Percentiles rank a stretch among this genome's conserved stretches.
phyloP scores from a whole-genome alignment of 768 basidiomycete species.

The Amanita thiersii region DNA sequence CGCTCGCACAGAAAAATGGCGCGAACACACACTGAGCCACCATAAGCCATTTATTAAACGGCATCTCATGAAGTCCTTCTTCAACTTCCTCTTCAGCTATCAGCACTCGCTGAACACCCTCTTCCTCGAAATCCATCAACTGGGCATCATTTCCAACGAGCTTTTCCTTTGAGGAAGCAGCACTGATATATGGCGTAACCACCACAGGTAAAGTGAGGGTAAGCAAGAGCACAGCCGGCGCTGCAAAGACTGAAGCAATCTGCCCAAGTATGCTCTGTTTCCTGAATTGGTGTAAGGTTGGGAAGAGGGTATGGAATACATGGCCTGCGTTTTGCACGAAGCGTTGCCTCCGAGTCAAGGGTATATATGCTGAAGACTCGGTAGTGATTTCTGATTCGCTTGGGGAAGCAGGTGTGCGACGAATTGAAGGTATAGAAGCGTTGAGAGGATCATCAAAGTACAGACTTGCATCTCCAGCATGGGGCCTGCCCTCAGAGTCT shows the following conservation, averaged over 20 bases:
- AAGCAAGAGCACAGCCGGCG: slow-evolving; percentile 78
- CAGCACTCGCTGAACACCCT: slow-evolving; percentile 58
- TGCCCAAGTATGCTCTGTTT: slow-evolving; percentile 65
- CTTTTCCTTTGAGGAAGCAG: slow-evolving; percentile 31
- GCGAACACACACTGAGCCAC: slow-evolving; percentile 78
- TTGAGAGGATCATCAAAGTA: slow-evolving; percentile 7
- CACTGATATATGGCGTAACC: slow-evolving; percentile 43
- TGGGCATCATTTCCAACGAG: slow-evolving; percentile 24
- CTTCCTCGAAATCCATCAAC: slow-evolving; percentile 67
- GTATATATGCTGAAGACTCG: slow-evolving; percentile 35
- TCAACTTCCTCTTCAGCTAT: slow-evolving; percentile 70
- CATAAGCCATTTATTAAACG: slow-evolving; percentile 78
- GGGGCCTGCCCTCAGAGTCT: neutral
- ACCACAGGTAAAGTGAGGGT: slow-evolving; percentile 92
- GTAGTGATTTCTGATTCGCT: slow-evolving; percentile 28
- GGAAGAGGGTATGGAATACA: slow-evolving; percentile 67
- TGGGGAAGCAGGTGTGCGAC: slow-evolving; percentile 48
- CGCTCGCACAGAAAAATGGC: slow-evolving; percentile 65
- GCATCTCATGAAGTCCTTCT: slow-evolving; percentile 57
- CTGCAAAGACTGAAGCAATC: slow-evolving; percentile 71
- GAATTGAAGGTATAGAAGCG: slow-evolving; percentile 44
- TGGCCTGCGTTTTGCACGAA: slow-evolving; percentile 26
- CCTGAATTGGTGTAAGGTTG: slow-evolving; percentile 69
- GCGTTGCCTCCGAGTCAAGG: slow-evolving; percentile 33
- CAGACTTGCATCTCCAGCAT: neutral